phyloP scores from a whole-genome alignment of 176 grass and related monocot species.

The Cenchrus purpureus region DNA sequence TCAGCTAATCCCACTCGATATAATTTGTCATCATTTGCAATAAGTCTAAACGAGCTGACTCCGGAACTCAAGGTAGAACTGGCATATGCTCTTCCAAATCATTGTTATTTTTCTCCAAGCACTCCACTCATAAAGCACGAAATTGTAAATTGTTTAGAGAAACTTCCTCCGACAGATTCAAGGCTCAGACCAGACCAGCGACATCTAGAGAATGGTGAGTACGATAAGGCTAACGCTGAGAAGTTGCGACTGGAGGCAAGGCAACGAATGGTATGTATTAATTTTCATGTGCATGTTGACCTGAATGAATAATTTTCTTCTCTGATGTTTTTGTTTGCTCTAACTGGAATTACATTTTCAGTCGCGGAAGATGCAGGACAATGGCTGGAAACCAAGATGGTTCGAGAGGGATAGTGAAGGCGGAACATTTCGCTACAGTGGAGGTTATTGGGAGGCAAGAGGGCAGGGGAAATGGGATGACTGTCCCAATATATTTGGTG shows the following conservation, averaged over 20 bases:
- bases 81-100: constrained; percentile 14
- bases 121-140: constrained; percentile 19
- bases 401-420: constrained; percentile 58
- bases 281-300: background rate
- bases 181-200: constrained; percentile 87
- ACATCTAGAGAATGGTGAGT: constrained; percentile 81
- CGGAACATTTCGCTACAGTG: constrained; percentile 58
- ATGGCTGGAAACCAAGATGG: constrained; percentile 87
- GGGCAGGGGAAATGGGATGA: constrained; percentile 61
- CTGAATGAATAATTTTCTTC: no score
- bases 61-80: constrained; percentile 66
- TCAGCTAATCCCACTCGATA: constrained; percentile 75
- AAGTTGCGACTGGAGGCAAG: constrained; percentile 75
- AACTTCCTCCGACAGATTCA: constrained; percentile 90
- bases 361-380: constrained; percentile 86
- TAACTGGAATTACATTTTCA: constrained; percentile 26
- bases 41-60: constrained; percentile 82
- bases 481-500: constrained; percentile 78
- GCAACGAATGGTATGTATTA: constrained; percentile 58
- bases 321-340: background rate
- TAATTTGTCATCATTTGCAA: constrained; percentile 86
- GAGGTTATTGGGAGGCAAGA: constrained; percentile 85
- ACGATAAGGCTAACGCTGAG: constrained; percentile 77
- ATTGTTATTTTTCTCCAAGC: constrained; percentile 19
- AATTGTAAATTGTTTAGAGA: constrained; percentile 57